Base-by-base conservation (phyloP, 2,329 filamentous ascomycete species). In the Thielaviopsis cerberus region DNA sequence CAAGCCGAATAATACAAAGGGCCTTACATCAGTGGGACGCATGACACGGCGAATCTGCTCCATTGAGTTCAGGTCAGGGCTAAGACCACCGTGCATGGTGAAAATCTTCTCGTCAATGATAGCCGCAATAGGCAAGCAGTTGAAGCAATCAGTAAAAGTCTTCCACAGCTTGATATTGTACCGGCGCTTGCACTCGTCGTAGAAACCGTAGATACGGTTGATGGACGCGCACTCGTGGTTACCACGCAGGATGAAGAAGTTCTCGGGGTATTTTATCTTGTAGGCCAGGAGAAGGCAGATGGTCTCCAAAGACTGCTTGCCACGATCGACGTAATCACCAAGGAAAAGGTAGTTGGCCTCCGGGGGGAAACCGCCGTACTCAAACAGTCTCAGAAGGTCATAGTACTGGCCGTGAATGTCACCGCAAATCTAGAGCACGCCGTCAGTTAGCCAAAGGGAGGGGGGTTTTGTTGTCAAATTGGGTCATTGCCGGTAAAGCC, bases 61-160 rank as follows among this genome's bases (percentile, higher is more conserved):
- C 92, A 98, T 98, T 34, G 90, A 96, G 79, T 97, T 96, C 64
- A 98, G 78, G 70, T 96, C 92, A 51, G 92, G 92, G 72, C 89
- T 96, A 67, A 98, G 76, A 68, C 92, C 92, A 69, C 92, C 92
- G 74, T 98, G 92, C 91, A 98, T 96, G 69, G 90, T 96, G 77
- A 98, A 97, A 70, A 98, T 98, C 85, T 97, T 98, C 78, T 96
- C 92, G 69, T 95, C 91, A 66, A 98, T 96, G 73, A 98, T 98
- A 65, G 92, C 91, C 60, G 91, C 92, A 71, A 98, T 97, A 53
- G 91, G 91, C 68, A 97, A 75, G 74, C 89, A 96, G 79, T 98
- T 98, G 82, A 98, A 98, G 79, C 90, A 96, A 72, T 98, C 91
- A 63, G 90, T 96, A 71, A 98, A 97, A 1, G 91, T 97, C 81